These are phyloP conservation scores for Scenedesmus sp. DNA, from an alignment of 163 green algal genomes.

Conservation along the genomic window DNA sequence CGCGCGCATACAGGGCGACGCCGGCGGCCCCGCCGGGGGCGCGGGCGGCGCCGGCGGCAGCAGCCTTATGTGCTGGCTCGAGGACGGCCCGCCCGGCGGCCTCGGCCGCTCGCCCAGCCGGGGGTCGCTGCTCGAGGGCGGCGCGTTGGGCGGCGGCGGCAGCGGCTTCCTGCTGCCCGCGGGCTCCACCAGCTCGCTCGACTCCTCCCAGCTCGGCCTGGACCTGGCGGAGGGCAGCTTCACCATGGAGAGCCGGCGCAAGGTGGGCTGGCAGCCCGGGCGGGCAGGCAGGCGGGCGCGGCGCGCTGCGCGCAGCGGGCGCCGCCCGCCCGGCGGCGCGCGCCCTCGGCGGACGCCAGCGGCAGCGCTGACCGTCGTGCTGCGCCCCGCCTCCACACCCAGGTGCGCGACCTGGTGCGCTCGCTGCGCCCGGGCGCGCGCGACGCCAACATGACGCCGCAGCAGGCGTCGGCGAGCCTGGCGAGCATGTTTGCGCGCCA, in stretches of 20 bases:
- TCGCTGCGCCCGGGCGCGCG: slow-evolving; percentile 56
- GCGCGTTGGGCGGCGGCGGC: slow-evolving; percentile 11
- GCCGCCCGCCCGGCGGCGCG: too few species aligned
- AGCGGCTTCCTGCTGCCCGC: slow-evolving; percentile 27
- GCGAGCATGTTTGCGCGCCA: slow-evolving; percentile 22
- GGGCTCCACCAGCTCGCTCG: too few species aligned
- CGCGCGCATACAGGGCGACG: slow-evolving; percentile 38
- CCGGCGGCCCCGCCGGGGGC: slow-evolving; percentile 3
- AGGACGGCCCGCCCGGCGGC: not conserved
- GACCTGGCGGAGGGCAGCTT: slow-evolving; percentile 28
- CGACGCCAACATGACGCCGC: slow-evolving; percentile 48
- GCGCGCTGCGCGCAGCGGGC: too few species aligned
- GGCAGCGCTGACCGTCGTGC: too few species aligned
- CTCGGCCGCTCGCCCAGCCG: not conserved
- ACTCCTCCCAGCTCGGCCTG: slow-evolving; percentile 5
- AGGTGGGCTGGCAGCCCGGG: too few species aligned
- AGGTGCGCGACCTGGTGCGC: slow-evolving; percentile 62
- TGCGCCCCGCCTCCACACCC: too few species aligned
- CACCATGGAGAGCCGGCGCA: slow-evolving; percentile 19
- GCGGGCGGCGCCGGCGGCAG: not conserved
- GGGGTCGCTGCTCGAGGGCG: slow-evolving; percentile 2
- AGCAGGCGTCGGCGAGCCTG: slow-evolving; percentile 38
- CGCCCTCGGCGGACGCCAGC: too few species aligned
- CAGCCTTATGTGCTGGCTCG: too few species aligned
- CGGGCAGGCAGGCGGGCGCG: too few species aligned